phyloP scores from a whole-genome alignment of 2,329 filamentous ascomycete species.

The Phoma sp. region DNA sequence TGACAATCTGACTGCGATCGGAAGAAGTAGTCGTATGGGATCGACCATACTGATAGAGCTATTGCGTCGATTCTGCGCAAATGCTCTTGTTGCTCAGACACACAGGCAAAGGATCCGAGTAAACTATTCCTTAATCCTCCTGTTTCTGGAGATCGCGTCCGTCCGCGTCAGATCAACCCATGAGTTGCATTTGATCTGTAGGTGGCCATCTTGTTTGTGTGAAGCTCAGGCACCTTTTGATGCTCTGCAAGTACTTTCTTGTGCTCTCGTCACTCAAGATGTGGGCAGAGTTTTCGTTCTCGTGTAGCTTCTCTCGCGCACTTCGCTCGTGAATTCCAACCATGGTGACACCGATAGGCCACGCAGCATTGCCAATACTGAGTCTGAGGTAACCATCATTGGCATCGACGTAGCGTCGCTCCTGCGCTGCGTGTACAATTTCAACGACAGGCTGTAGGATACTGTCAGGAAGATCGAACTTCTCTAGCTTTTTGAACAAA shows the following conservation, averaged over 20 bases:
- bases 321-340: slow-evolving; percentile 98
- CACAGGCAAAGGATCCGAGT: too few relatives aligned
- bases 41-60: too few relatives aligned
- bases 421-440: slow-evolving; percentile 89
- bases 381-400: slow-evolving; percentile 93
- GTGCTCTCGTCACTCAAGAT: slow-evolving; percentile 98
- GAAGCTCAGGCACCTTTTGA: slow-evolving; percentile 95
- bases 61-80: too few relatives aligned
- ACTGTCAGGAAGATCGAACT: slow-evolving; percentile 76
- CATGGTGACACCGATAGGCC: slow-evolving; percentile 99
- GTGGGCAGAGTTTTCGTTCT: slow-evolving; percentile 80
- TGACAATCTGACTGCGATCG: too few relatives aligned
- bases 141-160: too few relatives aligned
- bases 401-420: slow-evolving; percentile 90
- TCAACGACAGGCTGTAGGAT: slow-evolving; percentile 84
- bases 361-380: slow-evolving; percentile 95
- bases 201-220: slow-evolving; percentile 97
- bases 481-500: slow-evolving; percentile 88
- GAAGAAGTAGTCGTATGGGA: too few relatives aligned
- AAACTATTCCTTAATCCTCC: too few relatives aligned
- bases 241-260: slow-evolving; percentile 94
- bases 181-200: slow-evolving; percentile 87
- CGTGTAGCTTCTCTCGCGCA: slow-evolving; percentile 91
- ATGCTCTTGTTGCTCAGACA: too few relatives aligned
- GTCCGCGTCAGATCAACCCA: slow-evolving; percentile 67